Conservation (phyloP, 1,139 yeast genomes). For the Kurtzmaniella natalensis region DNA sequence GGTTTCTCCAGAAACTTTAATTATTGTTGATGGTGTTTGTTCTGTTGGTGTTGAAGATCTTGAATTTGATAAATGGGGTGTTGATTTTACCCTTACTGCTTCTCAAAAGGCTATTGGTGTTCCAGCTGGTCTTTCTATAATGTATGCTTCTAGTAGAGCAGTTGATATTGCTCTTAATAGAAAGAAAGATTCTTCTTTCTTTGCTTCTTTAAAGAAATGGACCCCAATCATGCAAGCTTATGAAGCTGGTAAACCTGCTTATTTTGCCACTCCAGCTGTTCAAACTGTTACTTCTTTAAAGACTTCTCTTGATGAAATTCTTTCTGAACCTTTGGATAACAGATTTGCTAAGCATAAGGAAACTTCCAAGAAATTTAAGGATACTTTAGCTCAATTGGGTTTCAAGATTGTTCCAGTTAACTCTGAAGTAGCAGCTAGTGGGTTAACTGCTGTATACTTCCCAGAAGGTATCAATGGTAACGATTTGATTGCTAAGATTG, state of each 20-base stretch:
- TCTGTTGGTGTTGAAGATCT: conserved; percentile 86
- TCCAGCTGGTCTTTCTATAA: conserved; percentile 86
- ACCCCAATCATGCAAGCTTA: conserved; percentile 83
- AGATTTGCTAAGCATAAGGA: conserved; percentile 62
- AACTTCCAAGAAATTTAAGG: conserved; percentile 65
- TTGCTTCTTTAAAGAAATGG: conserved; percentile 82
- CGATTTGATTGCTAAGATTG: conserved; percentile 51
- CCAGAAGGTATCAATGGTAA: conserved; percentile 73
- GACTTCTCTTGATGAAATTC: conserved; percentile 71
- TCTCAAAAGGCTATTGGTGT: conserved; percentile 96
- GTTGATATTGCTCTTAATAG: conserved; percentile 54
- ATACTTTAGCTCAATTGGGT: conserved; percentile 51
- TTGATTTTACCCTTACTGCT: conserved; percentile 85
- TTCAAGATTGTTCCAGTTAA: conserved; percentile 63
- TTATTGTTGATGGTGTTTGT: conserved; percentile 92
- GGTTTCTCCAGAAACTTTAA: conserved; percentile 72
- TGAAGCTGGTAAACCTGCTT: conserved; percentile 77
- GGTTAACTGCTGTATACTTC: conserved; percentile 81
- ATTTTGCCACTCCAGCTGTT: conserved; percentile 92
- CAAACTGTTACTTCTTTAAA: conserved; percentile 81
- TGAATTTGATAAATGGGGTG: conserved; percentile 85
- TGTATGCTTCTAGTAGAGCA: conserved; percentile 75
- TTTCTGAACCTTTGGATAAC: conserved; percentile 52
- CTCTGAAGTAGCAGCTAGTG: conserved; percentile 72
- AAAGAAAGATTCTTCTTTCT: conserved; percentile 57